Percentiles rank a stretch among this genome's conserved stretches.
phyloP scores from a whole-genome alignment of 129 eudicot genomes.

The Helichrysum umbraculigerum region DNA sequence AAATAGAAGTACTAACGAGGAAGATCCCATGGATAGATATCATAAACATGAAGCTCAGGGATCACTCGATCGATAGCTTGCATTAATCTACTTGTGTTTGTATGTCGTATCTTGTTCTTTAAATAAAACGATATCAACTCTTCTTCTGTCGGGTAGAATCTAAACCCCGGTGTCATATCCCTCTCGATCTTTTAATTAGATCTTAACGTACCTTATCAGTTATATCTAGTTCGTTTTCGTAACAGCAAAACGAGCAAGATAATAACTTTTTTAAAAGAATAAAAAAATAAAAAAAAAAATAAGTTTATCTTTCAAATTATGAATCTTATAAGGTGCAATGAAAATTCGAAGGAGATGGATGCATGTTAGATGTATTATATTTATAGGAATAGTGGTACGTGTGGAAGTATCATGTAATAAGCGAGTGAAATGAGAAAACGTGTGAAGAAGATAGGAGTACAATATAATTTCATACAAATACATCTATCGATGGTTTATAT shows the following conservation, averaged over 20 bases:
- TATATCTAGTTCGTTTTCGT: neutral
- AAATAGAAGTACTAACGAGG: conserved; percentile 35
- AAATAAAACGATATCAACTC: conserved; percentile 62
- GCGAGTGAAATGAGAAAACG: conserved; percentile 6
- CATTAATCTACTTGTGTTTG: neutral
- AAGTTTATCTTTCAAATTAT: neutral
- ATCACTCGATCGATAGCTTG: conserved; percentile 39
- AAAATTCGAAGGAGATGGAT: neutral
- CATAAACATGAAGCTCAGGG: conserved; percentile 45
- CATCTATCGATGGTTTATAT: neutral
- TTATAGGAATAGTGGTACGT: neutral
- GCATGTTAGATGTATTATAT: neutral
- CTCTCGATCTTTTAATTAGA: neutral
- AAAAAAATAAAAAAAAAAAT: neutral
- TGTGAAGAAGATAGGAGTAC: neutral
- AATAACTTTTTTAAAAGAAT: neutral
- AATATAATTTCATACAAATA: neutral
- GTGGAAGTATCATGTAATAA: neutral
- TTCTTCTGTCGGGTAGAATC: conserved; percentile 88
- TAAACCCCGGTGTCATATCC: conserved; percentile 35
- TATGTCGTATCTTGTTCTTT: conserved; percentile 44
- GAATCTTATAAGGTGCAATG: conserved; percentile 3
- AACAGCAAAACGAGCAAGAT: neutral
- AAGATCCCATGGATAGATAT: conserved; percentile 52
- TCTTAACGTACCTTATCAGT: neutral